phyloP scores from a whole-genome alignment of 805 yeast species.

The Kuraishia piskuri region DNA sequence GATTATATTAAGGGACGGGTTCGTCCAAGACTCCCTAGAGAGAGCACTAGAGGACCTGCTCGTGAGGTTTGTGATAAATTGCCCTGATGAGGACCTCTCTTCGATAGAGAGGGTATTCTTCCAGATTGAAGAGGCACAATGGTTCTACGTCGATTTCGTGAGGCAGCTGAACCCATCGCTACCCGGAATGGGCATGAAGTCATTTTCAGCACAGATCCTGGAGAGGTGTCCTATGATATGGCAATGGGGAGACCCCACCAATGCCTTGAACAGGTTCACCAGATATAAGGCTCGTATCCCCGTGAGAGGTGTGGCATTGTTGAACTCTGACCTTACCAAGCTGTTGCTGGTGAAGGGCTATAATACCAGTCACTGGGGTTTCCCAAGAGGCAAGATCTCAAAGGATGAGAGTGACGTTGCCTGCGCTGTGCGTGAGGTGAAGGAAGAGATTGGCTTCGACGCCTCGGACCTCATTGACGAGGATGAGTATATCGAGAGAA shows the following conservation, averaged over 20 bases:
- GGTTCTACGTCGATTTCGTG: conserved; percentile 89
- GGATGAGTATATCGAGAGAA: conserved; percentile 71
- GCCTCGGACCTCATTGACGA: conserved; percentile 59
- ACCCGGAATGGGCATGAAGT: conserved; percentile 71
- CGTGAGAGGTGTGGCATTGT: conserved; percentile 89
- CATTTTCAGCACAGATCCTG: conserved; percentile 60
- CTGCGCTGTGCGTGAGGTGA: conserved; percentile 88
- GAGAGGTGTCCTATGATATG: conserved; percentile 68
- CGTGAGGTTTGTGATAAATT: conserved; percentile 84
- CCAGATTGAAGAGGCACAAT: conserved; percentile 96
- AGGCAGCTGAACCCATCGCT: conserved; percentile 63
- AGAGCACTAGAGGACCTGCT: conserved; percentile 76
- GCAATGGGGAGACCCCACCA: conserved; percentile 80
- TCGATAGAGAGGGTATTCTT: conserved; percentile 78
- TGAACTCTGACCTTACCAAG: conserved; percentile 63
- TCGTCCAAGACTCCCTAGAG: conserved; percentile 60
- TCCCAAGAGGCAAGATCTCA: conserved; percentile 94
- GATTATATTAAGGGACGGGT: conserved; percentile 27
- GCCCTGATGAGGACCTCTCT: conserved; percentile 85
- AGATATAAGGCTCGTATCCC: conserved; percentile 86
- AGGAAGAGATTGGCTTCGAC: conserved; percentile 92
- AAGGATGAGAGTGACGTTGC: conserved; percentile 82
- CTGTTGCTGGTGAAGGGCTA: conserved; percentile 77
- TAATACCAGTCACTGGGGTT: conserved; percentile 79
- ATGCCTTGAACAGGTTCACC: conserved; percentile 72